Evolutionary conservation across 805 yeast species (phyloP), one percentile per base, ranked within the genome.

Genomic region (Hagleromyces aurorensis): DNA sequence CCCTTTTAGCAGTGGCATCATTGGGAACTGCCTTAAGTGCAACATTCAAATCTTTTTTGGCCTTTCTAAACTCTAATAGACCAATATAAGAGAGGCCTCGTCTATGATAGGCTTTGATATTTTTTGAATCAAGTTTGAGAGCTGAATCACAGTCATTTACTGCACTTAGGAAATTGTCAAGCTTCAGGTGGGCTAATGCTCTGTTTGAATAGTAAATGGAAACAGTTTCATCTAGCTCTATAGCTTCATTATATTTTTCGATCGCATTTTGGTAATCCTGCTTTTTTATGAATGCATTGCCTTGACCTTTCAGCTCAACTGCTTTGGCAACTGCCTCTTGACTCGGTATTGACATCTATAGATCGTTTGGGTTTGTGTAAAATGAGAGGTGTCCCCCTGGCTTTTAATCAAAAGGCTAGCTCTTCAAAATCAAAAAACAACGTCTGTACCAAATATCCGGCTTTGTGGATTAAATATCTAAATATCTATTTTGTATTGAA

Each of bases 131-230:
- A 7, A 78, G 47, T 27, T 66, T 69, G 24, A 91, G 66, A 2
- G 96, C 83, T 24, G 61, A 59, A 19, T 76, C 70, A 44, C 94
- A 77, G 53, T 87, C 96, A n/a, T 56, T 62, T 3, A 87, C 69
- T 1, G 96, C 94, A 31, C 73, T 65, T 3, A 96, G 97, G 53
- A 79, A 87, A 46, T 78, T 78, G 53, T 89, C 98, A 33, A 77
- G 55, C 47, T 85, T 83, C 49, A 89, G 74, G 43, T 86, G 78
- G 1, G 85, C 94, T 52, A 85, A 86, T 0, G 97, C 96, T 40
- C 96, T 67, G 57, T 89, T 89, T 7, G 95, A 78, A 50, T 65
- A 84, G 39, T 78, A 75, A 18, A 77, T 67, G 2, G 82, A 72
- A 29, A 77, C 75, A 4, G 60, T 42, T 8, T 67, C 55, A 41